Percentiles rank a stretch among this genome's conserved stretches.
These are phyloP conservation scores for Aureobasidium lini DNA, from an alignment of 2,329 filamentous ascomycete genomes.

Conservation along the genomic window DNA sequence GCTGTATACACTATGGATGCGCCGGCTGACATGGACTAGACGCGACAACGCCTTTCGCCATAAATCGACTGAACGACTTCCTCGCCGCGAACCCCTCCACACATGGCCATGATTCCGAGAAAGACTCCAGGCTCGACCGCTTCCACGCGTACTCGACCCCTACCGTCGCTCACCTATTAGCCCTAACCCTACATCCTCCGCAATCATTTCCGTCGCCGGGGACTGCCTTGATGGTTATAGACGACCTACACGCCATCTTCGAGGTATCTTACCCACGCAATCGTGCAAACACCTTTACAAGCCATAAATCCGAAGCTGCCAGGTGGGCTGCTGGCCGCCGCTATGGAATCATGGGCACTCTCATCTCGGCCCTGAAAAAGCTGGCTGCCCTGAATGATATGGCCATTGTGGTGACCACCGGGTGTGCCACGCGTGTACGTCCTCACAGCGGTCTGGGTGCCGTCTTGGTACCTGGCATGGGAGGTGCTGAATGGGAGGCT, in stretches of 20 bases:
- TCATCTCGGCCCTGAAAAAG: conserved; percentile 56
- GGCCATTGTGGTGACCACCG: conserved; percentile 68
- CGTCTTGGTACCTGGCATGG: conserved; percentile 66
- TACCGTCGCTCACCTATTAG: conserved; percentile 59
- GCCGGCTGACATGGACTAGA: conserved; percentile 28
- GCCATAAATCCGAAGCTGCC: conserved; percentile 29
- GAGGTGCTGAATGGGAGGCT: conserved; percentile 71
- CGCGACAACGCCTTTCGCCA: conserved; percentile 42
- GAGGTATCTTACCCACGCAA: conserved; percentile 66
- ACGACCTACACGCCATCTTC: conserved; percentile 69
- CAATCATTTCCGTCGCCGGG: conserved; percentile 52
- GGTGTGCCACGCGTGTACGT: conserved; percentile 75
- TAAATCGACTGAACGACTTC: conserved; percentile 42
- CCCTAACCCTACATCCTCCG: conserved; percentile 63
- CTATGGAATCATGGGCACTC: conserved; percentile 58
- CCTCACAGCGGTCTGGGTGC: conserved; percentile 45
- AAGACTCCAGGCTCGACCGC: conserved; percentile 20
- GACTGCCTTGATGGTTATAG: conserved; percentile 66
- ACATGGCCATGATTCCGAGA: background rate
- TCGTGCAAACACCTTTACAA: conserved; percentile 15
- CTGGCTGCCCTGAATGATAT: conserved; percentile 66
- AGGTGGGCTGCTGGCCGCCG: conserved; percentile 43
- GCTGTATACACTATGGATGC: background rate
- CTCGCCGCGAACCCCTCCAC: conserved; percentile 11
- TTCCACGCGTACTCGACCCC: conserved; percentile 58